Evolutionary conservation across 441 rosid genomes (phyloP), one percentile per base, ranked within the genome.

Genomic region (Euphorbia celastroides): DNA sequence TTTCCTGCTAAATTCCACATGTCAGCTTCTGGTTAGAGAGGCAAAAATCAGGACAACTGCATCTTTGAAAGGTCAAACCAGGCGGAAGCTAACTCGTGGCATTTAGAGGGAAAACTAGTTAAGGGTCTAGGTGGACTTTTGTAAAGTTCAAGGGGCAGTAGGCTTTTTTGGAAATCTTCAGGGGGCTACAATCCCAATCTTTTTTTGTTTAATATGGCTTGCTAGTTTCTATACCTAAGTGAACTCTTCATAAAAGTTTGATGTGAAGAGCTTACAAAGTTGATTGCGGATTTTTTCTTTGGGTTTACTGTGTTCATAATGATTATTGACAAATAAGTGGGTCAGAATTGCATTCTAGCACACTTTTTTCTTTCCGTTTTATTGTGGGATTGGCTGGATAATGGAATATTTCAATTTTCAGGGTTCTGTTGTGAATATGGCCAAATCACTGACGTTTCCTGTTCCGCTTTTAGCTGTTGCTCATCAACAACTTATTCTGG

Each of bases 401-500:
- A 64, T 62, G 70, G 65, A 67, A 55, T 42, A 64, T 59, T 72
- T 57, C 5, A 62, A 74, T 79, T 78, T 75, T 68, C 72, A 94
- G 99, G 94, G 90, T 28, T 48, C 64, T 68, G 82, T 85, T 74
- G 69, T 86, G 79, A 86, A 84, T 74, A 78, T 74, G 82, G 97
- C 97, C 72, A 94, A 89, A 72, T 79, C 75, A 7, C 86, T 88
- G 48, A 67, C 80, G 56, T 94, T 94, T 78, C 97, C 97, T 74
- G 84, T 84, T 78, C 97, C 93, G 31, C 90, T 94, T 72, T 73
- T 85, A 74, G 85, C 97, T 44, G 81, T 81, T 81, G 91, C 96
- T 68, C 84, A 88, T 75, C 96, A 89, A 75, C 97, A 89, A 72
- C 83, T 94, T 64, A 80, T 87, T 77, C 86, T 80, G 60, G 98